A percentile compares a stretch with the other conserved stretches of the same genome.
phyloP scores from a whole-genome alignment of 768 basidiomycete genomes.

The Mycena galericulata region DNA sequence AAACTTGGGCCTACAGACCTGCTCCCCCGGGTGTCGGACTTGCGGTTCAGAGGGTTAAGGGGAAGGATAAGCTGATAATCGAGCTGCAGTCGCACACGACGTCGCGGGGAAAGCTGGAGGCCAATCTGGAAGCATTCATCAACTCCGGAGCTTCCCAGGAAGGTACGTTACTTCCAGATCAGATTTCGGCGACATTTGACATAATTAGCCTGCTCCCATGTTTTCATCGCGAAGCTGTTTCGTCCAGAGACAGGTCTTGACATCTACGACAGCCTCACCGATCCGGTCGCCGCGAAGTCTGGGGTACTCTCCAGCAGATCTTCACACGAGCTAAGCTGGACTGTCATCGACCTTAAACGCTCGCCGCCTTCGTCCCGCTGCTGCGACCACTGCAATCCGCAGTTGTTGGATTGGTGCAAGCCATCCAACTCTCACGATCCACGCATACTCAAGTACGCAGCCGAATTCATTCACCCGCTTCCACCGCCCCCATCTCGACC shows the following conservation, averaged over 20 bases:
- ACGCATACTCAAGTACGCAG: constrained; percentile 12
- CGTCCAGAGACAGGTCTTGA: constrained; percentile 28
- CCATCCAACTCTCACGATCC: constrained; percentile 7
- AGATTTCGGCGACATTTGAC: not conserved
- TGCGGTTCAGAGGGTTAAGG: too few relatives aligned
- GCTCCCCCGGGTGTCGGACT: not conserved
- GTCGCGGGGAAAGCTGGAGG: too few relatives aligned
- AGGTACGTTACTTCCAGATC: not conserved
- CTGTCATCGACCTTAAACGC: constrained; percentile 5
- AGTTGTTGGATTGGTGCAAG: not conserved
- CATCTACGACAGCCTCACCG: constrained; percentile 12
- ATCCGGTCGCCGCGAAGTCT: not conserved
- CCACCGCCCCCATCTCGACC: constrained; percentile 9
- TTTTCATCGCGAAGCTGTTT: constrained; percentile 18
- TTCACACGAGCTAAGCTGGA: constrained; percentile 28
- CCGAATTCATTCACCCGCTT: constrained; percentile 11
- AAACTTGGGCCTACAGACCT: too few relatives aligned
- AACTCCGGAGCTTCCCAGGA: constrained; percentile 16
- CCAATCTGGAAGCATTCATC: too few relatives aligned
- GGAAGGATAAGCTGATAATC: too few relatives aligned
- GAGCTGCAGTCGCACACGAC: not conserved
- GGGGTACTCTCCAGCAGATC: constrained; percentile 12
- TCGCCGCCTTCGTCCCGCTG: constrained; percentile 8
- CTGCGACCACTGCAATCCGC: constrained; percentile 29
- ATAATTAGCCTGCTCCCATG: constrained; percentile 28